Evolutionary conservation across 2,329 filamentous ascomycete species (phyloP), one percentile per base, ranked within the genome.

Genomic region (Cytospora piceicola): DNA sequence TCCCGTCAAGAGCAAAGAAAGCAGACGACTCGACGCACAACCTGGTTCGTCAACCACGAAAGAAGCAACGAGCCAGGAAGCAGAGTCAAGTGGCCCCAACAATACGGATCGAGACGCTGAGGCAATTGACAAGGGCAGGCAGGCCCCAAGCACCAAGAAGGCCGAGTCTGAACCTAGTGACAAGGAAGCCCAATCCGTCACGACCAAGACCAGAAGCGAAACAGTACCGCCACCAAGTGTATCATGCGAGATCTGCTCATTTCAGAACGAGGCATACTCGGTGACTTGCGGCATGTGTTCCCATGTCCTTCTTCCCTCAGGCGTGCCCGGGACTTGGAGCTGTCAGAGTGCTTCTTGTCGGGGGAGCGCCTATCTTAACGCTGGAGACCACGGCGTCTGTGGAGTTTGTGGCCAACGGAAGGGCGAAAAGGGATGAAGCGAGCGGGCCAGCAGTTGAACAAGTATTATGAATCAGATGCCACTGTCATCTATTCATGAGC

Each of bases 201-300:
- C 49, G 17, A 39, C n/a, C 58, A 15, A 49, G 54, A 34, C 24
- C 49, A 30, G 30, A 36, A 22, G n/a, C 60, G 15, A 67, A 29
- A 27, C 62, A 11, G 46, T 29, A 49, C 15, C 24, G 32, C 29
- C 20, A 24, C 53, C 34, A 51, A 64, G 55, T 20, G 51, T 32
- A 30, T 61, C 67, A 58, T 91, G 91, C 72, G 78, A 82, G 0
- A 79, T 90, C 63, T 96, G 92, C 75, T 93, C 91, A 0, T 85
- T 90, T 59, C 77, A 79, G 59, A 94, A 93, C 73, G 77, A 82
- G 7, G 57, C 73, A 0, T 71, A 73, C 11, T 79, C 85, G 9
- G 76, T 87, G 2, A 90, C 85, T 4, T 95, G 92, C 74, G 77
- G 76, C 9, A 83, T 89, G 61, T 95, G 92, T 75, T 84, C 88